phyloP scores from a whole-genome alignment of 768 basidiomycete genomes.

The Kwoniella sp. region DNA sequence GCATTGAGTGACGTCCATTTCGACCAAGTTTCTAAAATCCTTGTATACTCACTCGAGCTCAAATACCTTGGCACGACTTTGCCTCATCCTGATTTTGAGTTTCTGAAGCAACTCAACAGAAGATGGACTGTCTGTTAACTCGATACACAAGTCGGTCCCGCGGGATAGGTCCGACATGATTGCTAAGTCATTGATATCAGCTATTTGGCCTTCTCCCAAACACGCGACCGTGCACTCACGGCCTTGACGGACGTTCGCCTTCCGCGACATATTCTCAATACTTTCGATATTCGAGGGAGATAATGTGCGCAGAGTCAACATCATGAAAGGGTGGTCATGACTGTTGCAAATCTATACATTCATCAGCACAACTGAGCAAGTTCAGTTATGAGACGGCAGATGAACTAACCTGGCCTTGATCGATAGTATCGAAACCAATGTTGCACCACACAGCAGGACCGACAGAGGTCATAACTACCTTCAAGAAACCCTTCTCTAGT shows the following conservation, averaged over 20 bases:
- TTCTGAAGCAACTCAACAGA: neutral
- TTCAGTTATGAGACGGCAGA: too few relatives aligned
- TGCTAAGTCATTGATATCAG: neutral
- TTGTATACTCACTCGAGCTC: neutral
- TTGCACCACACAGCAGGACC: neutral
- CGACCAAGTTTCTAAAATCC: too few relatives aligned
- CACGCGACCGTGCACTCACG: neutral
- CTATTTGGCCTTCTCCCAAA: neutral
- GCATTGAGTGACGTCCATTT: too few relatives aligned
- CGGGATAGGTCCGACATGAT: neutral
- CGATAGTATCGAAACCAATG: neutral
- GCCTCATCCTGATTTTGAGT: conserved; percentile 2
- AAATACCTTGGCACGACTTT: too few relatives aligned
- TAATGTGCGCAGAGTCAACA: neutral
- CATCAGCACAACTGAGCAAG: too few relatives aligned
- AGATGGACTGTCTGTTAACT: neutral
- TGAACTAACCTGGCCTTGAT: neutral
- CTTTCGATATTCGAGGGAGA: neutral
- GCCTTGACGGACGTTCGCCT: neutral
- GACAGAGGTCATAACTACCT: neutral
- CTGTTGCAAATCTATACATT: neutral
- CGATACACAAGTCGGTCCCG: neutral
- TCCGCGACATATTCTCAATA: neutral
- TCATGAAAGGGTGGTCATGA: neutral
- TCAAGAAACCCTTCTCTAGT: neutral